Base-by-base conservation (phyloP, 371 early-diverging fungal genomes). In the Catenaria anguillulae region DNA sequence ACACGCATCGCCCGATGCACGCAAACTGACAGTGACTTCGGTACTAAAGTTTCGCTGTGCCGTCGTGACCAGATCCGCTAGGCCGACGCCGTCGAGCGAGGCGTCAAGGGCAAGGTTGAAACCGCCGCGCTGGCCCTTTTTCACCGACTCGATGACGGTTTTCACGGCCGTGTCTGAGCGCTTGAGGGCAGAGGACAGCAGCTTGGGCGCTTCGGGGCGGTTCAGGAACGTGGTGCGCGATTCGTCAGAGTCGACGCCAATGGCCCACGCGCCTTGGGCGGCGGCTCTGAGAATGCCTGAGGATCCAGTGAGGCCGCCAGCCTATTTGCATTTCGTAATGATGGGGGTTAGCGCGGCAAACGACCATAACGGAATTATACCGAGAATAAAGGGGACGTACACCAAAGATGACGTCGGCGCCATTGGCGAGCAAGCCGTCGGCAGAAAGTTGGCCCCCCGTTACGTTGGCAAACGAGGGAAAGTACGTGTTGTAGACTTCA, bases 181-280 rank as follows among this genome's bases (percentile, higher is more conserved):
- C 23, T 48, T 34, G 21, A 56, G n/a, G 29, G 66, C 66, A 40
- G 40, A 40, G 5, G 40, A 5, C 5, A 40, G 40, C 17, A 40
- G 17, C 10, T 40, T 10, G 10, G 5, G 40, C 10, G 40, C 40
- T 5, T 5, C 62, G 63, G 5, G 63, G 46, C 45, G 36, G 26
- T 23, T 60, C 26, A 19, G 60, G 37, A 66, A 66, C 12, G 60
- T 60, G 17, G 63, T 50, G 10, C n/a, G 23, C 33, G 55, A n/a
- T 37, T 66, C 66, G 48, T 66, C 63, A 13, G 33, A 21, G 40
- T 66, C 66, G 23, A 66, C 66, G 21, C 66, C 66, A 34, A 66
- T 66, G 10, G 55, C 66, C 42, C 50, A 66, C 13, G 23, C 21
- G 21, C 36, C n/a, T 10, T 50, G 15, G 13, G 21, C 35, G 21